Evolutionary conservation across 345 rosid genomes (phyloP), one percentile per base, ranked within the genome.

Genomic region (Passiflora organensis): DNA sequence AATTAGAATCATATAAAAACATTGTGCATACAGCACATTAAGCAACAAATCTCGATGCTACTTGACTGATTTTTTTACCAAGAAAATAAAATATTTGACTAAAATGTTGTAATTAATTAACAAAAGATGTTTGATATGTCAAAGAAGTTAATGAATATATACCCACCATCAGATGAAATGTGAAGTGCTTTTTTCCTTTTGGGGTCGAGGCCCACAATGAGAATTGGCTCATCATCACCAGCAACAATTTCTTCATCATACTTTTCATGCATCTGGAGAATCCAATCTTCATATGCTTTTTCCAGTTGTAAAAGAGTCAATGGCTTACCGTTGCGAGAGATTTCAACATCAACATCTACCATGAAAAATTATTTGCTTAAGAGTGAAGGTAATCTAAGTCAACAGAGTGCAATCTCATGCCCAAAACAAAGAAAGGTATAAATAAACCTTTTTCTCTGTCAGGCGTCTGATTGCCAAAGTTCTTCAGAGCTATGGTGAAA

Each of bases 251-350:
- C 96, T 70, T 74, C 75, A 60, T 87, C 96, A 63, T 82, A 80
- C 21, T 10, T 48, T 5, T 60, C 51, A 71, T 87, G 96, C 89
- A 87, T 87, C 51, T 71, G 59, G 42, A 77, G 53, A 71, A 87
- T 72, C 96, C 96, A 87, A 4, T 77, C 75, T 64, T 66, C 70
- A 73, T 78, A 84, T 43, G 66, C 77, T 60, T 72, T 76, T 60
- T 82, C 91, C 59, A 87, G 58, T 61, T 78, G 82, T 16, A 42
- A 25, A 37, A 49, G 72, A 17, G 43, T 60, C 24, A 80, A 32
- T 32, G 9, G 2, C 54, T 76, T 84, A 56, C 73, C 79, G 34
- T 19, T 64, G 72, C 68, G 64, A 56, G 23, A 54, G 51, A 79
- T 72, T 64, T 78, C 66, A 59, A 76, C 55, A 32, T 41, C 17